These are phyloP conservation scores for Litchi chinensis DNA, from an alignment of 345 rosid species.

Conservation along the genomic window DNA sequence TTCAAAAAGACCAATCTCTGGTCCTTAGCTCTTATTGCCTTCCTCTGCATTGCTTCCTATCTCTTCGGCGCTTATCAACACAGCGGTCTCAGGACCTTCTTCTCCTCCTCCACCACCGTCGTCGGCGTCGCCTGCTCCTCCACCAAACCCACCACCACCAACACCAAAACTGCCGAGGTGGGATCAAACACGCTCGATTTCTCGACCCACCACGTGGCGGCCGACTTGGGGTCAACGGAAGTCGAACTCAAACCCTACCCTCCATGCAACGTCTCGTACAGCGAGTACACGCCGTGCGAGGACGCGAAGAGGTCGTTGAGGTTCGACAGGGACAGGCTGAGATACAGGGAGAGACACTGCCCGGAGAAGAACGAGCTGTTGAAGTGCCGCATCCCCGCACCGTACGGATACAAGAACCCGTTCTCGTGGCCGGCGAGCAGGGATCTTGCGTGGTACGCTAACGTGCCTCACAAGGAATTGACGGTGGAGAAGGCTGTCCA, in stretches of 20 bases:
- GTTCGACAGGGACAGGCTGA: slow-evolving; percentile 34
- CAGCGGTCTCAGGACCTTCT: not conserved
- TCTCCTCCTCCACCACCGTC: not conserved
- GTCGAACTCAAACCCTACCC: slow-evolving; percentile 24
- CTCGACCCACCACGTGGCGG: slow-evolving; percentile 31
- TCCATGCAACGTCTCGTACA: slow-evolving; percentile 27
- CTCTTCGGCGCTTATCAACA: slow-evolving; percentile 42
- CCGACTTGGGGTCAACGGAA: slow-evolving; percentile 3
- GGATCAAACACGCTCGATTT: slow-evolving; percentile 32
- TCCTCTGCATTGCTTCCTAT: slow-evolving; percentile 48
- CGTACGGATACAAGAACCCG: slow-evolving; percentile 51
- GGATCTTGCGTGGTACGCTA: slow-evolving; percentile 59
- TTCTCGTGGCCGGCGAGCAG: slow-evolving; percentile 63
- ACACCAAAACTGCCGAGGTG: not conserved
- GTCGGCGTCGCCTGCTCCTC: not conserved
- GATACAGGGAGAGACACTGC: slow-evolving; percentile 69
- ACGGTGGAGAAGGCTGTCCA: slow-evolving; percentile 72
- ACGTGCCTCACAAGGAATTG: slow-evolving; percentile 70
- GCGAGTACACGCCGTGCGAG: slow-evolving; percentile 58
- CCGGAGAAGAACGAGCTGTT: slow-evolving; percentile 42
- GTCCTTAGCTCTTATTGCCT: slow-evolving; percentile 26
- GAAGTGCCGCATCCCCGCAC: slow-evolving; percentile 64
- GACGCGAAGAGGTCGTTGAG: slow-evolving; percentile 37
- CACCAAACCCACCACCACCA: not conserved
- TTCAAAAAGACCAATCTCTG: slow-evolving; percentile 21